Evolutionary conservation across 2,329 filamentous ascomycete species (phyloP).

Genomic region (Beauveria varroae): DNA sequence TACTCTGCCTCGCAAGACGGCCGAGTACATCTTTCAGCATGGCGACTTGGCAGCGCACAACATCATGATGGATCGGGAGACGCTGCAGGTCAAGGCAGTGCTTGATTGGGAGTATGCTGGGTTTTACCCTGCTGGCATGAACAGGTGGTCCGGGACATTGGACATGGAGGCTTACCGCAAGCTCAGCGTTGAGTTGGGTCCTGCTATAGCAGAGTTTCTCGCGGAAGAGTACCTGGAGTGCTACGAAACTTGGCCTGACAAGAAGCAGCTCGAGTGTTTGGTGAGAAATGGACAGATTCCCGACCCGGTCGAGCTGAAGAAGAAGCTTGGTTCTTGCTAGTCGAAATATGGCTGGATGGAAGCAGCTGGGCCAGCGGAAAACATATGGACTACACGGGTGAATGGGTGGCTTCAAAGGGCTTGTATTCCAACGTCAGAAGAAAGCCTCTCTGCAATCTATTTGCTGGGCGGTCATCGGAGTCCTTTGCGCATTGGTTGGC

Average conservation of each 20-base stretch:
- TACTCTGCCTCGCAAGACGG: conserved; percentile 5
- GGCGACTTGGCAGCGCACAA: conserved; percentile 12
- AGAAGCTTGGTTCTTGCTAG: neutral
- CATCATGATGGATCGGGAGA: conserved; percentile 10
- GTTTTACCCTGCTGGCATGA: conserved; percentile 12
- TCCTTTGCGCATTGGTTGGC: neutral
- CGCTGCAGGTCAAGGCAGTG: conserved; percentile 12
- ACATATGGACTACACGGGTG: neutral
- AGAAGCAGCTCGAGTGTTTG: neutral
- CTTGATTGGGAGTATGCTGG: conserved; percentile 15
- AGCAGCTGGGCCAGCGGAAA: neutral
- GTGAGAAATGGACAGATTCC: neutral
- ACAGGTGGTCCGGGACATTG: conserved; percentile 13
- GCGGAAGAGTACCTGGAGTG: conserved; percentile 13
- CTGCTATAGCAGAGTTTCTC: conserved; percentile 7
- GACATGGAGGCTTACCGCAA: conserved; percentile 4
- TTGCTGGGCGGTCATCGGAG: neutral
- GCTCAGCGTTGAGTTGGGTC: neutral
- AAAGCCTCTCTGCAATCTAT: too few species aligned
- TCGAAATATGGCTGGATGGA: neutral
- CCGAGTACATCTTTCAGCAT: conserved; percentile 13
- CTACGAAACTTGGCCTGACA: conserved; percentile 4
- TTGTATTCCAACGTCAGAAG: neutral
- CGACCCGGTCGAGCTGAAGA: neutral
- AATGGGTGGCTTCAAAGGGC: neutral